Percentiles rank a stretch among this genome's conserved stretches.
These are phyloP conservation scores for Phtheirospermum japonicum DNA, from an alignment of 257 asterid genomes.

Conservation along the genomic window DNA sequence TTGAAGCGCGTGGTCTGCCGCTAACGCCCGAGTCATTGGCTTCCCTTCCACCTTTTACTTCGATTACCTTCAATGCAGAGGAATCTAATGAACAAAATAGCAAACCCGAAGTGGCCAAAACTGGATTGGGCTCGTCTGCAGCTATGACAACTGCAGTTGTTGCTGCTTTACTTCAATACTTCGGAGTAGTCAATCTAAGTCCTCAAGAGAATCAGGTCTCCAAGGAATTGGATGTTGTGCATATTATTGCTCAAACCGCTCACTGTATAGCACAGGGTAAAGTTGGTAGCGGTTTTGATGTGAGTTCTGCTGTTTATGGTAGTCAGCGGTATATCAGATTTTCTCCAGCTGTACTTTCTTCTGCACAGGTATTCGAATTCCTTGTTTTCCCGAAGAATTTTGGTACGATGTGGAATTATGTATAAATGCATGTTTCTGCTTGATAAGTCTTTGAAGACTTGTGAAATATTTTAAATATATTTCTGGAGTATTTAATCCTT, in stretches of 20 bases:
- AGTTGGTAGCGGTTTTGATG: slow-evolving; percentile 99
- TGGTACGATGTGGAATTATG: slow-evolving; percentile 10
- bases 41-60: slow-evolving; percentile 85
- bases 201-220: slow-evolving; percentile 34
- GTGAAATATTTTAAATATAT: slow-evolving; percentile 14
- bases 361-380: slow-evolving; percentile 71
- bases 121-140: slow-evolving; percentile 99
- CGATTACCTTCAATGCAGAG: slow-evolving; percentile 80
- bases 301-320: slow-evolving; percentile 98
- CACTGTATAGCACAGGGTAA: slow-evolving; percentile 99
- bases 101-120: slow-evolving; percentile 99
- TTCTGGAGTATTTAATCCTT: slow-evolving; percentile 18
- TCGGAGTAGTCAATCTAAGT: slow-evolving; percentile 70
- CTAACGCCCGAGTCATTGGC: slow-evolving; percentile 86
- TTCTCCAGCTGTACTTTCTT: slow-evolving; percentile 82
- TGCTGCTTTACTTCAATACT: slow-evolving; percentile 84
- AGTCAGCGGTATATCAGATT: slow-evolving; percentile 92
- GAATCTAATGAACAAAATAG: slow-evolving; percentile 56
- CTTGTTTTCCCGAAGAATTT: slow-evolving; percentile 17
- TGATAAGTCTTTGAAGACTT: slow-evolving; percentile 9
- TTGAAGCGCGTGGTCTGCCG: slow-evolving; percentile 86
- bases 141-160: slow-evolving; percentile 99
- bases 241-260: slow-evolving; percentile 92
- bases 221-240: slow-evolving; percentile 67
- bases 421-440: slow-evolving; percentile 8